These are phyloP conservation scores for Debaryomyces hansenii DNA, from an alignment of 805 yeast genomes.

Conservation along the genomic window DNA sequence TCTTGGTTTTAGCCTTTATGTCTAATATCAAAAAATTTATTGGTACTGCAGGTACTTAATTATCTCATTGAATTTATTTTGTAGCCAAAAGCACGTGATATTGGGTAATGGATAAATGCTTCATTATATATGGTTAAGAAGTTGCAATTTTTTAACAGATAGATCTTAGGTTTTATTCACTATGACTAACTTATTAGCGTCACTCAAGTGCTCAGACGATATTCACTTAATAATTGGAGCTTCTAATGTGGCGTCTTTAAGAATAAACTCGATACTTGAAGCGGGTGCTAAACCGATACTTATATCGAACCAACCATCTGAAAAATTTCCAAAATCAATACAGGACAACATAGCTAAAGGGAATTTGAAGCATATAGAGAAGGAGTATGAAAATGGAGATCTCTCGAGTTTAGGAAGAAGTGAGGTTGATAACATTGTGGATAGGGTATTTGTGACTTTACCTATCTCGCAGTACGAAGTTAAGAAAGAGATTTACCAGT, in stretches of 20 bases:
- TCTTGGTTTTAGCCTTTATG: neutral
- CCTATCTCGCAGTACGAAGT: constrained; percentile 23
- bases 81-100: constrained; percentile 6
- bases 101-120: constrained; percentile 5
- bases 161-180: no score
- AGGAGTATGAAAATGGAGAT: constrained; percentile 39
- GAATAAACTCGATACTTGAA: constrained; percentile 49
- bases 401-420: constrained; percentile 59
- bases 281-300: constrained; percentile 57
- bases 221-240: constrained; percentile 59
- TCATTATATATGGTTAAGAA: neutral
- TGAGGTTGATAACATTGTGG: constrained; percentile 65
- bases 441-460: constrained; percentile 68
- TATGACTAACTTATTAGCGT: constrained; percentile 30
- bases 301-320: constrained; percentile 35
- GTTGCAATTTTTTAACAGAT: neutral
- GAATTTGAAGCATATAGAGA: constrained; percentile 24
- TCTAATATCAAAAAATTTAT: neutral
- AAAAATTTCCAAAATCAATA: constrained; percentile 22
- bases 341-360: constrained; percentile 22
- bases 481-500: constrained; percentile 44
- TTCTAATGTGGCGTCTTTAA: constrained; percentile 43
- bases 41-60: neutral
- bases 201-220: constrained; percentile 49
- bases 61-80: neutral